phyloP scores from a whole-genome alignment of 192 early-diverging fungal genomes.

The Entomortierella beljakovae region DNA sequence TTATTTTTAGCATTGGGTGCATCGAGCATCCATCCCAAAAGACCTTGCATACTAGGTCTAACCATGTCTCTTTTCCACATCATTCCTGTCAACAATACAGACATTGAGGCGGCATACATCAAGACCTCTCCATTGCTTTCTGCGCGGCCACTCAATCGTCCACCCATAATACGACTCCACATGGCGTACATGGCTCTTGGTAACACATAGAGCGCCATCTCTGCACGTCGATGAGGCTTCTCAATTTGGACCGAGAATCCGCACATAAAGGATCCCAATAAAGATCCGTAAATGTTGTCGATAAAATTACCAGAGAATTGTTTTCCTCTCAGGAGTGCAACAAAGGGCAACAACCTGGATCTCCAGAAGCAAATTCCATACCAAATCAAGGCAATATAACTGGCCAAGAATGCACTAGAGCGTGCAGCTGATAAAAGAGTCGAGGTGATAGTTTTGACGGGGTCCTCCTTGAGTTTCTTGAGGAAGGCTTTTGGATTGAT shows the following conservation, averaged over 20 bases:
- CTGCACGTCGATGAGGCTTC: conserved; percentile 61
- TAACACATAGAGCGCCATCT: conserved; percentile 66
- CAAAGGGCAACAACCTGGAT: conserved; percentile 58
- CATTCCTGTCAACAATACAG: conserved; percentile 62
- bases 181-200: conserved; percentile 63
- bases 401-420: conserved; percentile 66
- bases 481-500: conserved; percentile 61
- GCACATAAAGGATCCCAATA: conserved; percentile 65
- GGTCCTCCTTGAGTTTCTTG: conserved; percentile 44
- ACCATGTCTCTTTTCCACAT: conserved; percentile 60
- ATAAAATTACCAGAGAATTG: conserved; percentile 48
- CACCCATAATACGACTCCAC: conserved; percentile 57
- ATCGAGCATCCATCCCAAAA: conserved; percentile 66
- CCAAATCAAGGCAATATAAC: conserved; percentile 66
- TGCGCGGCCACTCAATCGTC: conserved; percentile 43
- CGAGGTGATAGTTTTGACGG: conserved; percentile 45
- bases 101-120: conserved; percentile 65
- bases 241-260: conserved; percentile 77
- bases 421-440: conserved; percentile 59
- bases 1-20: conserved; percentile 10
- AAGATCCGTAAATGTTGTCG: conserved; percentile 61
- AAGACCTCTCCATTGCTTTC: conserved; percentile 55
- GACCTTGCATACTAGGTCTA: conserved; percentile 59
- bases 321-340: conserved; percentile 36
- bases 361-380: conserved; percentile 63